Conservation (phyloP, 1,284 basidiomycete species). For the Irpex sp. region DNA sequence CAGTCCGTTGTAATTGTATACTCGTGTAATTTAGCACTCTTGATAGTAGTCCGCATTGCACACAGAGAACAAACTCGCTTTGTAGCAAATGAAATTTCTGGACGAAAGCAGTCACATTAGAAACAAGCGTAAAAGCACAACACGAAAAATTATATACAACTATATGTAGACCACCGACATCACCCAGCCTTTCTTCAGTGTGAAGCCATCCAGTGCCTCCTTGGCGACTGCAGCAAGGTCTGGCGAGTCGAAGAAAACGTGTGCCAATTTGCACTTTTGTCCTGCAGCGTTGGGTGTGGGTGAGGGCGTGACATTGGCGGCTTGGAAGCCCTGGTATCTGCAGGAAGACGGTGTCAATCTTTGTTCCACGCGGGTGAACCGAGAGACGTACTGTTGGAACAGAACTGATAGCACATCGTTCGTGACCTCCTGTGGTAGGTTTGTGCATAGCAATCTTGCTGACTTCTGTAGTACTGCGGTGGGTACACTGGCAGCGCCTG, state of each 20-base stretch:
- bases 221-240: constrained; percentile 72
- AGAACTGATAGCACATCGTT: constrained; percentile 76
- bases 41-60: too few relatives aligned
- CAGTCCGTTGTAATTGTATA: background rate
- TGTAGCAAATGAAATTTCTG: background rate
- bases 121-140: background rate
- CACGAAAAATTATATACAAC: constrained; percentile 20
- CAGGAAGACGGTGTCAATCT: background rate
- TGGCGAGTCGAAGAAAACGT: constrained; percentile 68
- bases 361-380: background rate
- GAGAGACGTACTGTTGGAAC: constrained; percentile 73
- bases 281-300: constrained; percentile 59
- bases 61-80: too few relatives aligned
- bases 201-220: constrained; percentile 73
- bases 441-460: constrained; percentile 66
- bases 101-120: background rate
- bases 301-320: constrained; percentile 60
- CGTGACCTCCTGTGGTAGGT: constrained; percentile 77
- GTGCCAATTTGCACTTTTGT: constrained; percentile 64
- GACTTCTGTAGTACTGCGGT: constrained; percentile 51
- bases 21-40: background rate
- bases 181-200: constrained; percentile 74
- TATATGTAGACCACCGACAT: constrained; percentile 74
- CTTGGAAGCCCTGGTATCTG: constrained; percentile 74
- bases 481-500: constrained; percentile 38